phyloP scores from a whole-genome alignment of 768 basidiomycete genomes.

The Termitomyces sp. region DNA sequence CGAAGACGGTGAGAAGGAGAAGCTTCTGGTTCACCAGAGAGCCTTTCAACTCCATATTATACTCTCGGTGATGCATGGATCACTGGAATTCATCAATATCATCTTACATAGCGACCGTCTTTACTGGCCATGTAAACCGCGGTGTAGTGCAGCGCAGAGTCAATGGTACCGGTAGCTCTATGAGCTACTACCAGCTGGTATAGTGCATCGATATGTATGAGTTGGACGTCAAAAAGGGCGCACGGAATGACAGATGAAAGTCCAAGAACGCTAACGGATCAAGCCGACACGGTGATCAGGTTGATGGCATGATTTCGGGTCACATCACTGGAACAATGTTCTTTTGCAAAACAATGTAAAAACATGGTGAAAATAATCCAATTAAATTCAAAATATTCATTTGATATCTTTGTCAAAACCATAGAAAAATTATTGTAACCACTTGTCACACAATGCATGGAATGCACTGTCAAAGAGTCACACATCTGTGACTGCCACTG shows the following conservation, averaged over 20 bases:
- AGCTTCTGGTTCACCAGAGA: background rate
- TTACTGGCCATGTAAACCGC: background rate
- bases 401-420: too few species aligned
- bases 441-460: too few species aligned
- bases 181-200: background rate
- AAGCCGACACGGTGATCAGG: background rate
- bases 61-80: background rate
- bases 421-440: too few species aligned
- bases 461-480: too few species aligned
- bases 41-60: background rate
- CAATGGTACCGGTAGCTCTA: background rate
- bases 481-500: too few species aligned
- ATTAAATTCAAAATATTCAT: too few species aligned
- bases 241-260: background rate
- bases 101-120: background rate
- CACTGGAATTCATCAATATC: background rate
- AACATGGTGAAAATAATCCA: too few species aligned
- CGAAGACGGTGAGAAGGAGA: slow-evolving; percentile 1
- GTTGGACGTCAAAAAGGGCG: background rate
- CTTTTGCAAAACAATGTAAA: too few species aligned
- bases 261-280: background rate
- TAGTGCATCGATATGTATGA: background rate
- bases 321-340: too few species aligned
- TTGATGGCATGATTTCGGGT: background rate
- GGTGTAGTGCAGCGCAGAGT: background rate